Evolutionary conservation across 768 basidiomycete species (phyloP), one percentile per base, ranked within the genome.

Genomic region (Ephemerocybe angulata): DNA sequence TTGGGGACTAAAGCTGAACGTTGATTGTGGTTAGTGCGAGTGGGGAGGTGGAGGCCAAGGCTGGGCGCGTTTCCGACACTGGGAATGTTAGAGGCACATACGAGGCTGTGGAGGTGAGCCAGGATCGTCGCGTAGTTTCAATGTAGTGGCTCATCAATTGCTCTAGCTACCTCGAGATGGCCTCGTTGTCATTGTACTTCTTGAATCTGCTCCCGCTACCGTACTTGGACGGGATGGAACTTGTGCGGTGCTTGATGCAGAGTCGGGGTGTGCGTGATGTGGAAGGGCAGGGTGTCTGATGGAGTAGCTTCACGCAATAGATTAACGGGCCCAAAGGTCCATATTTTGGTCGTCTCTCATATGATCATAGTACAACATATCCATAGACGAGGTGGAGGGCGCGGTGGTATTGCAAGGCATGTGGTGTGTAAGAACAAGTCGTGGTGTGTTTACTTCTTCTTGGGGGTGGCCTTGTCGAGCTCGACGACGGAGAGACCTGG

Each of bases 171-270:
- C 67, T 85, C 56, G 69, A 73, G 30, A 80, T 82, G 63, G 77
- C 88, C 2, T 83, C 85, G n/a, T 67, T 93, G 29, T 93, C 90
- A 2, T 73, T 95, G 1, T 93, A 82, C 66, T 69, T 93, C 54
- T 85, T 94, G 73, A 95, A 95, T 66, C 78, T 90, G 25, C 75
- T 94, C 22, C 91, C 93, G 0, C 65, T 93, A 30, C 80, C 81
- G 2, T 71, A 73, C 46, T 74, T 94, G 19, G 93, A 95, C 57
- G 93, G 93, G 25, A 70, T 76, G 7, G 79, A 85, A 59, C 70
- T 88, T 19, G 72, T 91, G 28, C 47, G 54, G 11, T 52, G 63
- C 8, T 37, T 72, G 7, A 46, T 19, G 65, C 66, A 30, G 33
- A 53, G 12, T 40, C 31, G 8, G 48, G 58, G 10, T 27, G 33